Conservation (phyloP, 352 stramenopile genomes). For the Lagenidium sp. region DNA sequence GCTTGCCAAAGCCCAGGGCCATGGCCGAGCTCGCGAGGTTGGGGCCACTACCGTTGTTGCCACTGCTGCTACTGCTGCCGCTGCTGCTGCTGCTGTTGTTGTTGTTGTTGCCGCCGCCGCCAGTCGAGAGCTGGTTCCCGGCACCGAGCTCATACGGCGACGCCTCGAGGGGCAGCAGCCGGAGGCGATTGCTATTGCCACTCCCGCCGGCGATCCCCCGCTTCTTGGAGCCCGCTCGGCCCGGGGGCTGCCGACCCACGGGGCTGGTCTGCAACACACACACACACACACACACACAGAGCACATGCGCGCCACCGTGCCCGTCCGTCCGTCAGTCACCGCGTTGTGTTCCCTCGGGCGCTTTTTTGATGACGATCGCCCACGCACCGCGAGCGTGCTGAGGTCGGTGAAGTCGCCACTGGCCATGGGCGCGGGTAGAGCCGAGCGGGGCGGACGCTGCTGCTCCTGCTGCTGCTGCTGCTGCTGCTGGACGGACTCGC, state of each 20-base stretch:
- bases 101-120: conserved; percentile 18
- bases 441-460: background rate
- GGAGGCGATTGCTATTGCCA: conserved; percentile 20
- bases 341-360: no score
- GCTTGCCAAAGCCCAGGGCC: conserved; percentile 20
- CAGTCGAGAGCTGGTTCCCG: background rate
- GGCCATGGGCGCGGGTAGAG: background rate
- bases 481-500: no score
- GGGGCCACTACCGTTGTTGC: conserved; percentile 11
- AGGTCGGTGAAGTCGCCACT: no score
- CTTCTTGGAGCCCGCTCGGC: conserved; percentile 31
- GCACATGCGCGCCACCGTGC: no score
- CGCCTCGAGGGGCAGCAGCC: conserved; percentile 40
- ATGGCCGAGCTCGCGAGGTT: conserved; percentile 3
- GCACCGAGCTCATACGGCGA: conserved; percentile 15
- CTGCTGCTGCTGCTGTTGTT: conserved; percentile 10
- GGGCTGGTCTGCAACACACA: no score
- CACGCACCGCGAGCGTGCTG: no score
- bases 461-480: background rate
- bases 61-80: no score
- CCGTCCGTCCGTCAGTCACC: no score
- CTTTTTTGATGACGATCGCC: no score
- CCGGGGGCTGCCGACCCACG: no score
- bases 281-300: no score
- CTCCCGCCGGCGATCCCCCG: conserved; percentile 17